Base-by-base conservation (phyloP, 129 eudicot species). In the Mikania micrantha region DNA sequence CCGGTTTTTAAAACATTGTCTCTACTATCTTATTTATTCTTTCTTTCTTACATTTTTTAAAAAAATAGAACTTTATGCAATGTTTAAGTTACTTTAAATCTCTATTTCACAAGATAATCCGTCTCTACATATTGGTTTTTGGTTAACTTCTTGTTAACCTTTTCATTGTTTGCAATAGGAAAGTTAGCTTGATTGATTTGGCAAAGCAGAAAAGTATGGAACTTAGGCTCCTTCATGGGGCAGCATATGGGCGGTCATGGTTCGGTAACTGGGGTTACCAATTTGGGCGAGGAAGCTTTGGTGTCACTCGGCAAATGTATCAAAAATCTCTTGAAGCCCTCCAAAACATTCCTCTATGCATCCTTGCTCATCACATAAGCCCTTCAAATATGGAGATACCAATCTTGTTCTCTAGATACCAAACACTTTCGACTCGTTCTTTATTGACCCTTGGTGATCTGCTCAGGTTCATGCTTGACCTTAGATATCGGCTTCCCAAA, bases 191-290 rank as follows among this genome's bases (percentile, higher is more conserved):
- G 73, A 82, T 49, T 41, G 99, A 93, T 69, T 67, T 63, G 60
- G 84, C 99, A 8, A 78, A 79, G 52, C 91, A 89, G 84, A 86
- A 74, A 71, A 78, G 85, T 64, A 89, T 93, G 90, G 96, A 93
- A 31, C 68, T 93, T 47, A 84, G 99, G 76, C 84, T 93, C 63
- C 84, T 93, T 20, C 86, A 93, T 71, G 89, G 90, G 15, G 70
- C 88, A 53, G 95, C 95, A 49, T 89, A 84, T 47, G 87, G 94
- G 9, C 85, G 78, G 60, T 81, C 99, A 17, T 93, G 99, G 99
- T 93, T 89, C 54, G 88, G 88, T 54, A 89, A 80, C 19, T 93
- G 95, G 96, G 99, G 88, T 66, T 93, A 93, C 78, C 72, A 59
- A 52, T 89, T 89, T 75, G 90, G 90, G 13, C 77, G 95, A 7